Percentiles rank a stretch among this genome's conserved stretches.
Evolutionary conservation across 306 rosid genomes (phyloP).

Genomic region (Sesbania bispinosa): DNA sequence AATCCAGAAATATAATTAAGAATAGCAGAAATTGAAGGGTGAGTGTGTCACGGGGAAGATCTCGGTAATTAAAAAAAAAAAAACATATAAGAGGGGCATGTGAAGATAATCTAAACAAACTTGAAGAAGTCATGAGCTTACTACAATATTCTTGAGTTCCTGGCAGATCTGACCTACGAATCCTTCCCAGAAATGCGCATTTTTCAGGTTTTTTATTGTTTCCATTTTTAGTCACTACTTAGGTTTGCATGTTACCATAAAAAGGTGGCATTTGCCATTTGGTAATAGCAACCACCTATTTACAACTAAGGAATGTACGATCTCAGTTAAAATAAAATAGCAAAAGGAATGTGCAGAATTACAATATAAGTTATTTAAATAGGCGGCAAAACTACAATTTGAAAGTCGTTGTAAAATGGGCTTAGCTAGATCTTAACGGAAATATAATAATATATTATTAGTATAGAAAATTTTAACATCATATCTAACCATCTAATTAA

Average conservation of each 20-base stretch:
- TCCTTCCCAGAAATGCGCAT: slow-evolving; percentile 1
- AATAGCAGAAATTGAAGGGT: slow-evolving; percentile 1
- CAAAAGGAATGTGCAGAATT: neutral
- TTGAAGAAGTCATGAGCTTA: neutral
- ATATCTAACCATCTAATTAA: too few species aligned
- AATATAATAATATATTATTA: too few species aligned
- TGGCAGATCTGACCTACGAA: slow-evolving; percentile 13
- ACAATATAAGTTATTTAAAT: neutral
- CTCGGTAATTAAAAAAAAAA: too few species aligned
- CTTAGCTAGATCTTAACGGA: too few species aligned
- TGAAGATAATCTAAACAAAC: too few species aligned
- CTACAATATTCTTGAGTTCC: neutral
- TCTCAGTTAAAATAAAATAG: neutral
- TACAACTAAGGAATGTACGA: slow-evolving; percentile 14
- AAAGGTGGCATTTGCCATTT: slow-evolving; percentile 11
- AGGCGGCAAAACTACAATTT: neutral
- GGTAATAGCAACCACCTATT: slow-evolving; percentile 9
- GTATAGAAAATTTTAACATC: too few species aligned
- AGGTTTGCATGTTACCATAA: slow-evolving; percentile 18
- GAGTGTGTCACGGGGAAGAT: neutral
- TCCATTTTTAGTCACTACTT: slow-evolving; percentile 16
- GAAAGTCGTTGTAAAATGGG: too few species aligned
- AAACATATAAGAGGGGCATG: too few species aligned
- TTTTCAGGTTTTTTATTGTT: neutral
- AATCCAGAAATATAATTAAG: too few species aligned